Evolutionary conservation across 345 rosid species (phyloP).

Genomic region (Tarenaya hassleriana): DNA sequence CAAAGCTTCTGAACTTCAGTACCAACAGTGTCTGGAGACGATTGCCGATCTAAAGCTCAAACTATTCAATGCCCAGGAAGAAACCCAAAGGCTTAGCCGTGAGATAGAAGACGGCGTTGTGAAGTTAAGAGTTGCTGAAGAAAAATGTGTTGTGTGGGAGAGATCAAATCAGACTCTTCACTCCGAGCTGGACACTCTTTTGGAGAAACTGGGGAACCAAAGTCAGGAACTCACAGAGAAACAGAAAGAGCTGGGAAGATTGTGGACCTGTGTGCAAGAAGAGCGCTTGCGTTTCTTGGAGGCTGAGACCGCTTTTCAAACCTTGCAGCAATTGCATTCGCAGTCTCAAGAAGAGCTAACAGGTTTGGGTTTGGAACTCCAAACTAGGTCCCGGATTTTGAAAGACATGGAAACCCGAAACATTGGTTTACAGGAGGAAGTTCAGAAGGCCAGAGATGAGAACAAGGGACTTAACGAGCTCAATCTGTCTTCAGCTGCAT

Average conservation of each 20-base stretch:
- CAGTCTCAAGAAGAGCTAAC: conserved; percentile 93
- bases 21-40: conserved; percentile 69
- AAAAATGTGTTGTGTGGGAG: conserved; percentile 67
- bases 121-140: conserved; percentile 77
- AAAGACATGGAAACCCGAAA: conserved; percentile 62
- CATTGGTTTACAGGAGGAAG: conserved; percentile 49
- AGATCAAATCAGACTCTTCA: conserved; percentile 65
- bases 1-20: conserved; percentile 56
- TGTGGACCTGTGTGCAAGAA: conserved; percentile 84
- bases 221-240: conserved; percentile 73
- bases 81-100: conserved; percentile 56
- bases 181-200: conserved; percentile 54
- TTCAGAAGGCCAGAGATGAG: conserved; percentile 46
- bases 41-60: conserved; percentile 61
- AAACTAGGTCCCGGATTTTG: conserved; percentile 47
- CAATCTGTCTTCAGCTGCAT: conserved; percentile 61
- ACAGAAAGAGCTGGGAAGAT: conserved; percentile 76
- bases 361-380: conserved; percentile 58
- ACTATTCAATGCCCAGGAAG: conserved; percentile 54
- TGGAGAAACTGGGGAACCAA: conserved; percentile 58
- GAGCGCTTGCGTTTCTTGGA: conserved; percentile 79
- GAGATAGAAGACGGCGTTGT: conserved; percentile 59
- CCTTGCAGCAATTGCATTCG: conserved; percentile 88
- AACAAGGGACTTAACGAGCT: conserved; percentile 54
- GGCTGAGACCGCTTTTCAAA: conserved; percentile 98